Evolutionary conservation across 331 rosid genomes (phyloP).

Genomic region (Ulmus americana): DNA sequence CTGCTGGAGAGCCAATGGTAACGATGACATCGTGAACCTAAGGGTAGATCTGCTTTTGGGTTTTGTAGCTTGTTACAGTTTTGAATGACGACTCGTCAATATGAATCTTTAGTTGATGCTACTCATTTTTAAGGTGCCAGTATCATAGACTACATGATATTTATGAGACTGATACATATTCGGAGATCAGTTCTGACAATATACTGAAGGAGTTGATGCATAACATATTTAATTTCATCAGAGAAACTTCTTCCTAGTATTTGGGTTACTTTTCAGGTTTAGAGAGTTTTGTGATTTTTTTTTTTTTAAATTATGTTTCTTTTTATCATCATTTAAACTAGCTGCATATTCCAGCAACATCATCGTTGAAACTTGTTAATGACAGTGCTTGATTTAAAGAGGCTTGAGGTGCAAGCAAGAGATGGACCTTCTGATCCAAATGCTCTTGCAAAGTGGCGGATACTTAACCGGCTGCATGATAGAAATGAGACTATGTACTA

Average conservation of each 20-base stretch:
- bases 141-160: too few species aligned
- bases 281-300: neutral
- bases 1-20: too few species aligned
- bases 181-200: neutral
- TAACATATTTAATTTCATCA: neutral
- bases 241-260: too few species aligned
- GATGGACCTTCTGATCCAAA: constrained; percentile 97
- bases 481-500: constrained; percentile 97
- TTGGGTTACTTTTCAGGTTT: neutral
- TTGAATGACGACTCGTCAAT: too few species aligned
- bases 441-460: constrained; percentile 97
- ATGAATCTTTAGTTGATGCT: too few species aligned
- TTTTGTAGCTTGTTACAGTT: too few species aligned
- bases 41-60: too few species aligned
- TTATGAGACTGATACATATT: neutral
- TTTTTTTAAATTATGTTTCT: neutral
- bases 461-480: constrained; percentile 91
- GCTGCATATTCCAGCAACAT: constrained; percentile 1
- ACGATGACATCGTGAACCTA: too few species aligned
- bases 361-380: constrained; percentile 23
- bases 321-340: neutral
- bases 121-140: too few species aligned
- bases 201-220: neutral
- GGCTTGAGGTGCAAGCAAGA: constrained; percentile 87
- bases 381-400: constrained; percentile 86